Percentiles rank a stretch among this genome's conserved stretches.
These are phyloP conservation scores for Pterocarpus macrocarpus DNA, from an alignment of 306 rosid species.

Conservation along the genomic window DNA sequence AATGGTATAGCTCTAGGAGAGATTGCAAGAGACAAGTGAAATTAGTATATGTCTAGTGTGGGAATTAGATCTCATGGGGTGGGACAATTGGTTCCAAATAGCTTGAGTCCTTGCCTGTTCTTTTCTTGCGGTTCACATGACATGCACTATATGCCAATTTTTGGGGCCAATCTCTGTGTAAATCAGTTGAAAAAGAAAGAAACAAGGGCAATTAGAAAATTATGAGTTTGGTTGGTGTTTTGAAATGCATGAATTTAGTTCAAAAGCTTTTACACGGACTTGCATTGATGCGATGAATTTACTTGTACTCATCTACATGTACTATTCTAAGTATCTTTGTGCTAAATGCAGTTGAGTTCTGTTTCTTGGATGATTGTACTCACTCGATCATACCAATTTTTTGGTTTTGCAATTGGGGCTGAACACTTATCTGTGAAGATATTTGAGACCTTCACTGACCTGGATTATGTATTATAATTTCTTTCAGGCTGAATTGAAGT, in stretches of 20 bases:
- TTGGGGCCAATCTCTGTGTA: neutral
- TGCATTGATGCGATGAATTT: constrained; percentile 8
- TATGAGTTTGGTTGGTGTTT: neutral
- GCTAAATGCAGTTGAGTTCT: neutral
- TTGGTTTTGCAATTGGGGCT: neutral
- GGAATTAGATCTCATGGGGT: neutral
- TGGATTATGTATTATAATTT: constrained; percentile 34
- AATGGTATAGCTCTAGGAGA: neutral
- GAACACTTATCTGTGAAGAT: neutral
- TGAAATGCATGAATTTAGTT: neutral
- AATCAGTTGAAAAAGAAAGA: no score
- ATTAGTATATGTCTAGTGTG: neutral
- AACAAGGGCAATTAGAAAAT: neutral
- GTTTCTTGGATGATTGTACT: neutral
- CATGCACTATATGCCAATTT: no score
- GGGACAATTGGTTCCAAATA: neutral
- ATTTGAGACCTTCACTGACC: constrained; percentile 21
- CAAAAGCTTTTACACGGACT: constrained; percentile 25
- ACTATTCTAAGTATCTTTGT: neutral
- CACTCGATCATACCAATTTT: neutral
- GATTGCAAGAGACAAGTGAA: neutral
- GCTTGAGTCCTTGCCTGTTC: neutral
- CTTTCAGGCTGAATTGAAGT: constrained; percentile 92
- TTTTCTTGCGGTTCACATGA: neutral
- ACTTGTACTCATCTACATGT: neutral